Evolutionary conservation across 2,329 filamentous ascomycete species (phyloP).

Genomic region (Monosporascus sp.): DNA sequence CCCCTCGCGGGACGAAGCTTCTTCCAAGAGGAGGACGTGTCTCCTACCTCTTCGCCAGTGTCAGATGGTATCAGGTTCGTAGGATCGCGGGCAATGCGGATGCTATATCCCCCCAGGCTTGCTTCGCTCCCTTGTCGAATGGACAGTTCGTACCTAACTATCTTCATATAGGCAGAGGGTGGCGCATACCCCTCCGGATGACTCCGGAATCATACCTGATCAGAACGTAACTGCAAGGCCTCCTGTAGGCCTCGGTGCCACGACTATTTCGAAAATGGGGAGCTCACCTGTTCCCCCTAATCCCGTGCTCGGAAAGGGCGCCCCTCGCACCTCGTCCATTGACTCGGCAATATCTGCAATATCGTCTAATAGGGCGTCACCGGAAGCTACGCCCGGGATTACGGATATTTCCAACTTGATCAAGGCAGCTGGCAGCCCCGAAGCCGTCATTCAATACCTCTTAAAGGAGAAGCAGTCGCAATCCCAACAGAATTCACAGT

Average conservation of each 20-base stretch:
- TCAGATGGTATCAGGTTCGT: conserved; percentile 15
- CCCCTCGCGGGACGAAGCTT: conserved; percentile 5
- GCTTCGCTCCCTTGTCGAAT: conserved; percentile 1
- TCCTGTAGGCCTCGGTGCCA: conserved; percentile 33
- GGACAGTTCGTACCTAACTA: background rate
- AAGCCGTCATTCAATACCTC: conserved; percentile 82
- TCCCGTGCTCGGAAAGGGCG: conserved; percentile 33
- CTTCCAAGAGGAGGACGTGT: conserved; percentile 12
- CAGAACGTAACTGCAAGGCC: conserved; percentile 38
- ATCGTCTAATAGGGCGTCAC: conserved; percentile 54
- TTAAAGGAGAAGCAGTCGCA: conserved; percentile 88
- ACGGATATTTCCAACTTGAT: conserved; percentile 76
- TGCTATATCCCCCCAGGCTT: background rate
- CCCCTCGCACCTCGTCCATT: conserved; percentile 77
- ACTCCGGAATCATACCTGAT: conserved; percentile 40
- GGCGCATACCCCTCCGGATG: conserved; percentile 40
- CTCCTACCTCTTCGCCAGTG: conserved; percentile 18
- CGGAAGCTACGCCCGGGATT: conserved; percentile 54
- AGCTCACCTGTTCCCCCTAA: conserved; percentile 37
- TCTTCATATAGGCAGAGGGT: conserved; percentile 20
- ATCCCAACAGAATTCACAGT: conserved; percentile 80
- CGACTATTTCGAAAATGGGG: conserved; percentile 41
- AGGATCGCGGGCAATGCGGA: background rate
- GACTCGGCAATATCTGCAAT: conserved; percentile 86
- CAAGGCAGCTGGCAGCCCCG: conserved; percentile 77